These are phyloP conservation scores for Kwoniella mangroviensis DNA, from an alignment of 768 basidiomycete genomes.

Conservation along the genomic window DNA sequence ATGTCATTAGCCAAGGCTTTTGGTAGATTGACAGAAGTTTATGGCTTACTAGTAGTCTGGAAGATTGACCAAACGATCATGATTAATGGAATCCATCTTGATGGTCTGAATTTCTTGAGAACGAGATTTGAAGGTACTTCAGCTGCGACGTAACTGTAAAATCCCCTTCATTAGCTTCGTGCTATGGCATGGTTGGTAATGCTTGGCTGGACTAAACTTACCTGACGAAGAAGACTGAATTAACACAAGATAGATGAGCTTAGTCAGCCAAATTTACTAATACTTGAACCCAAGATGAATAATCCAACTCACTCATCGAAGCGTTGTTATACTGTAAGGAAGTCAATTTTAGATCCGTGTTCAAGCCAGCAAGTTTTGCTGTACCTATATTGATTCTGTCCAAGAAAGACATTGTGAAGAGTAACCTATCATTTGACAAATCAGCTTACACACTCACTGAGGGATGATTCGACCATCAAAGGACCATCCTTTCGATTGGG, in stretches of 20 bases:
- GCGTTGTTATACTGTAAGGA: slow-evolving; percentile 51
- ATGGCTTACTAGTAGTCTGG: slow-evolving; percentile 49
- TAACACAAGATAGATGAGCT: not conserved
- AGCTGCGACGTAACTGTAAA: slow-evolving; percentile 47
- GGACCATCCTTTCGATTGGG: not conserved
- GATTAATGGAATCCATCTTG: slow-evolving; percentile 54
- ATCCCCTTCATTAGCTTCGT: not conserved
- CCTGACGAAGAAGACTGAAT: slow-evolving; percentile 38
- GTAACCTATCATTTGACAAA: slow-evolving; percentile 31
- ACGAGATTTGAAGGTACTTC: slow-evolving; percentile 55
- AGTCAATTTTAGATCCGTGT: slow-evolving; percentile 42
- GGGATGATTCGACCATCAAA: not conserved
- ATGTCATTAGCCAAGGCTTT: too few relatives aligned
- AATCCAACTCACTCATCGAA: slow-evolving; percentile 42
- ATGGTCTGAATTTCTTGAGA: slow-evolving; percentile 53
- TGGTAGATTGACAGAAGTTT: too few relatives aligned
- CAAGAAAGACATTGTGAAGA: slow-evolving; percentile 56
- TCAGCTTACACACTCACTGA: not conserved
- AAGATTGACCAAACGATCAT: slow-evolving; percentile 55
- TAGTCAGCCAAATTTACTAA: not conserved
- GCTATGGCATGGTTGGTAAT: not conserved
- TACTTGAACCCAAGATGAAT: not conserved
- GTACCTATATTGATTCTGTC: slow-evolving; percentile 56
- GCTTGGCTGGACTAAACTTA: slow-evolving; percentile 7
- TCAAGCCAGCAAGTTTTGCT: slow-evolving; percentile 48